Base-by-base conservation (phyloP, 2,329 filamentous ascomycete species). In the Nigrospora sphaerica region DNA sequence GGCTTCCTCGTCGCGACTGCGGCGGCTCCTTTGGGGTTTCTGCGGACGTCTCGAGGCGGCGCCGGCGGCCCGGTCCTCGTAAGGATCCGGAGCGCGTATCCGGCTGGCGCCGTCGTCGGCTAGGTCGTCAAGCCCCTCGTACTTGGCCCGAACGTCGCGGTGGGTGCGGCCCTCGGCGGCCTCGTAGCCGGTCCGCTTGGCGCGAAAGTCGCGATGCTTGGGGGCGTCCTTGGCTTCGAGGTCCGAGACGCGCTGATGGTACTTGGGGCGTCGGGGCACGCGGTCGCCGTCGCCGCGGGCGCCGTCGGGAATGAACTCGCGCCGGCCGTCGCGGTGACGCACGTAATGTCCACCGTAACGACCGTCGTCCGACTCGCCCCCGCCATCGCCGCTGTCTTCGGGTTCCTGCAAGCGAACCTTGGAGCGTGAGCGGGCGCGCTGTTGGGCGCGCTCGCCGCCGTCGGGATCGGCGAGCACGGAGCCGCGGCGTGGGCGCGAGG, bases 381-480 rank as follows among this genome's bases (percentile, higher is more conserved):
- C 40, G n/a, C 33, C 40, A 11, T 42, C 40, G 40, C 40, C 34
- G 32, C 40, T 42, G 32, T 42, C 40, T 12, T 42, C 40, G 17
- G 40, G 40, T 19, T 42, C 40, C 12, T 42, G 40, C 3, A 42
- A 14, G 13, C 40, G 40, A 33, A 42, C 40, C n/a, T 42, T 32
- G 17, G 40, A 42, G 4, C 34, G 40, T 3, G 34, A 33, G 23
- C 17, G 32, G 40, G 40, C 34, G 32, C 32, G 40, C 31, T 16
- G 31, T 16, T 19, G 32, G 23, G 23, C 6, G 40, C 40, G 40
- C 9, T 42, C 40, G 14, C 40, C 13, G 10, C 34, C 40, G 40
- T 32, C 40, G 2, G 40, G 12, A 12, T 42, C 23, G 40, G 34
- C 40, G 10, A 42, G 32, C 17, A 42, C 34, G 17, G 40, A 42